These are phyloP conservation scores for Apiospora koreana DNA, from an alignment of 2,329 filamentous ascomycete species.

Conservation along the genomic window DNA sequence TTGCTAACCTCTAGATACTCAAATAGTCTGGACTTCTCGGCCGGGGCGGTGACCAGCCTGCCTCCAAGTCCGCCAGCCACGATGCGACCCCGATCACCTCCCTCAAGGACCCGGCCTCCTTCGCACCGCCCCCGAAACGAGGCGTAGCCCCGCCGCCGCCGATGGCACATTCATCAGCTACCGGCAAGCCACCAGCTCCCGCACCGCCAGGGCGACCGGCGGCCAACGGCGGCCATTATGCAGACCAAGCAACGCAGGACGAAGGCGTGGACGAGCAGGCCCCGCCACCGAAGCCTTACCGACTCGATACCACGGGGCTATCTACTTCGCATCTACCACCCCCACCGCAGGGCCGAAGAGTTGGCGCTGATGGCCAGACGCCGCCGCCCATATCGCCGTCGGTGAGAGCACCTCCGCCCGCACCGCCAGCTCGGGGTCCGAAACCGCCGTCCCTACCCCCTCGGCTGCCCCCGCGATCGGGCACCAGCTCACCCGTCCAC, in stretches of 20 bases:
- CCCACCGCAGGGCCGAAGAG: constrained; percentile 63
- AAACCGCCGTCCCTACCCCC: constrained; percentile 62
- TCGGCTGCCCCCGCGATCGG: constrained; percentile 66
- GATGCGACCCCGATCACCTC: constrained; percentile 63
- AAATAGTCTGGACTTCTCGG: constrained; percentile 36
- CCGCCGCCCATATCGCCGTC: constrained; percentile 32
- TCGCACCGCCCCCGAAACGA: constrained; percentile 79
- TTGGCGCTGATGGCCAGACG: constrained; percentile 37
- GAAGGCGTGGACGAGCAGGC: constrained; percentile 26
- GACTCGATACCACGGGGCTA: constrained; percentile 70
- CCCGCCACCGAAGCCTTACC: constrained; percentile 65
- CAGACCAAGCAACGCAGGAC: constrained; percentile 18
- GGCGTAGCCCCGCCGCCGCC: constrained; percentile 25
- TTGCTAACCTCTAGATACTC: neutral
- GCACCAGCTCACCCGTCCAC: constrained; percentile 46
- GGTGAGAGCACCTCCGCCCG: constrained; percentile 28
- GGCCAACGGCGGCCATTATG: neutral
- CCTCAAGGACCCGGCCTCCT: constrained; percentile 74
- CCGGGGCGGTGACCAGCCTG: constrained; percentile 33
- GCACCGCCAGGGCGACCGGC: constrained; percentile 35
- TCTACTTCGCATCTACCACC: constrained; percentile 69
- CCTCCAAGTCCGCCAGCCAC: constrained; percentile 33
- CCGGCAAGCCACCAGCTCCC: constrained; percentile 39
- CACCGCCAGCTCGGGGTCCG: constrained; percentile 23
- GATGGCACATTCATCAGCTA: constrained; percentile 20